Evolutionary conservation across 768 basidiomycete species (phyloP).

Genomic region (Suillus weaverae): DNA sequence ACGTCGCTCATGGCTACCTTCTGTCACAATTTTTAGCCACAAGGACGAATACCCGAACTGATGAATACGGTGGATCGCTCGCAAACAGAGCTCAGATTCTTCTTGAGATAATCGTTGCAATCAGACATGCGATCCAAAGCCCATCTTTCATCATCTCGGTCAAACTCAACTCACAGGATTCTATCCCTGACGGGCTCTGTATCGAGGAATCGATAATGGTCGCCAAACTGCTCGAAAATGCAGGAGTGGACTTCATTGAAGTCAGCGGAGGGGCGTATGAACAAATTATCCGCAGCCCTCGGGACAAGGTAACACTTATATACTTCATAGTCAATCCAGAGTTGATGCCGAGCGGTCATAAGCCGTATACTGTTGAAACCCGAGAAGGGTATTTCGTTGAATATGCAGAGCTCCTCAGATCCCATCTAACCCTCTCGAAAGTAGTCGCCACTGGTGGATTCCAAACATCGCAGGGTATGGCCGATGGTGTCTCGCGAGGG

Average conservation of each 20-base stretch:
- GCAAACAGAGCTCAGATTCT: slow-evolving; percentile 52
- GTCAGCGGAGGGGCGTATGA: slow-evolving; percentile 42
- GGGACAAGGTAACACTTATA: slow-evolving; percentile 15
- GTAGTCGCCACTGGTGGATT: slow-evolving; percentile 34
- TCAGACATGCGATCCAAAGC: slow-evolving; percentile 38
- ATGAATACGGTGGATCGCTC: slow-evolving; percentile 56
- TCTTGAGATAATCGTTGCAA: slow-evolving; percentile 46
- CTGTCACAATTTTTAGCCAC: slow-evolving; percentile 50
- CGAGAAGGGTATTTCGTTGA: slow-evolving; percentile 33
- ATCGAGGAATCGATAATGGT: slow-evolving; percentile 33
- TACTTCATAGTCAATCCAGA: not conserved
- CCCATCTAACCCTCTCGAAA: slow-evolving; percentile 25
- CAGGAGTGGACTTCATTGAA: slow-evolving; percentile 41
- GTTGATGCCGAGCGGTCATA: slow-evolving; percentile 8
- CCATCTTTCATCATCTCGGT: slow-evolving; percentile 32
- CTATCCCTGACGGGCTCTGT: slow-evolving; percentile 28
- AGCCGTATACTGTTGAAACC: slow-evolving; percentile 8
- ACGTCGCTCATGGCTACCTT: slow-evolving; percentile 45
- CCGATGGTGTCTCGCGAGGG: slow-evolving; percentile 23
- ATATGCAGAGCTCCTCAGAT: slow-evolving; percentile 29
- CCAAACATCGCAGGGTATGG: slow-evolving; percentile 29
- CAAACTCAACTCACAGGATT: slow-evolving; percentile 35
- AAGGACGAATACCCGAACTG: slow-evolving; percentile 47
- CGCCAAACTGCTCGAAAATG: slow-evolving; percentile 33
- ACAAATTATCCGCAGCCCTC: slow-evolving; percentile 5